Percentiles rank a stretch among this genome's conserved stretches.
Evolutionary conservation across 805 yeast species (phyloP).

Genomic region (Sporopachydermia lactativora): DNA sequence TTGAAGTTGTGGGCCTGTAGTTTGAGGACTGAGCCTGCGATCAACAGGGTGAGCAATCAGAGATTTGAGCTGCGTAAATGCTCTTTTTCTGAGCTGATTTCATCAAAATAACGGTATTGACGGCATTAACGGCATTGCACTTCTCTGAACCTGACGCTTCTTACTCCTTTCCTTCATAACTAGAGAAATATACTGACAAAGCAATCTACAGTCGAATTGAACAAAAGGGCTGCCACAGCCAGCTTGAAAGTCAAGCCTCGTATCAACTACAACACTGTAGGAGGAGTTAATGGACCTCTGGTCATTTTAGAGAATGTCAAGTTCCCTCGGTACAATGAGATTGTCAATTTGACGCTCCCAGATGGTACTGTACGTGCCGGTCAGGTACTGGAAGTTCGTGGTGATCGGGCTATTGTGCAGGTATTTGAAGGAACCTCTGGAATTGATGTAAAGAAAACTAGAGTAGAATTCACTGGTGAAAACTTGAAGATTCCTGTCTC

Average conservation of each 20-base stretch:
- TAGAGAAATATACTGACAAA: conserved; percentile 16
- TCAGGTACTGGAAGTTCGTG: conserved; percentile 95
- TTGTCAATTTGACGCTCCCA: conserved; percentile 91
- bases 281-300: conserved; percentile 97
- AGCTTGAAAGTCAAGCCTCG: conserved; percentile 89
- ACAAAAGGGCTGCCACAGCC: conserved; percentile 83
- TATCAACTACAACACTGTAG: conserved; percentile 87
- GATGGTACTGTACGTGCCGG: conserved; percentile 94
- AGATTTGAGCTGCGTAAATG: no score
- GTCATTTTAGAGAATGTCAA: conserved; percentile 81
- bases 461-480: conserved; percentile 95
- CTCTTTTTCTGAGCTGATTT: conserved; percentile 2
- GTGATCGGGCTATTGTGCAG: conserved; percentile 94
- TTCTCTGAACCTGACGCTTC: neutral
- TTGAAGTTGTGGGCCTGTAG: no score
- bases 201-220: conserved; percentile 50
- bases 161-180: neutral
- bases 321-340: conserved; percentile 87
- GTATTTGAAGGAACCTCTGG: conserved; percentile 99
- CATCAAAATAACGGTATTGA: neutral
- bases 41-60: no score
- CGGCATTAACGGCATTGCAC: neutral
- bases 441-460: conserved; percentile 94
- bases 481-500: conserved; percentile 87
- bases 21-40: no score